Base-by-base conservation (phyloP, 257 asterid genomes). In the Scutellaria minor region DNA sequence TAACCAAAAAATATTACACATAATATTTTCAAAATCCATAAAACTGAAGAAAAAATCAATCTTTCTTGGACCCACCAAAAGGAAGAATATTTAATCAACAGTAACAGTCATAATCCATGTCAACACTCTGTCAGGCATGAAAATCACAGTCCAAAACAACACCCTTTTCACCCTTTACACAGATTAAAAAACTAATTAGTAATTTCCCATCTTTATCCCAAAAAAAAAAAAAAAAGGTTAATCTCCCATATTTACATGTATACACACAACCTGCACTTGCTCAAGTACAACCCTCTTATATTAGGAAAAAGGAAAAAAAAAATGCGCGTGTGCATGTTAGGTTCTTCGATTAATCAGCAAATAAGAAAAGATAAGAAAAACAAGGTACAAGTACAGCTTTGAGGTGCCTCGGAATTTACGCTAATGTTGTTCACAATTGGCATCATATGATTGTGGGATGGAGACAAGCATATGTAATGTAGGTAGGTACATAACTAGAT, bases 361-460 rank as follows among this genome's bases (percentile, higher is more conserved):
- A 15, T 46, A 7, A 56, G 62, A 77, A 45, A 62, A 48, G 39
- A 53, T 45, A 64, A 63, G 9, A 5, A 60, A 13, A 22, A 54
- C 58, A 6, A 77, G 42, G 70, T 61, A 7, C 76, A 72, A 14
- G 82, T 71, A 73, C 81, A 64, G 72, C 73, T 68, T 50, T 18
- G 58, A 71, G 70, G 77, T 60, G 76, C 66, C 79, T 83, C 70
- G 83, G 61, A 58, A 62, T 78, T 77, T 69, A 76, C 85, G 80
- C 82, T 31, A 6, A 56, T 62, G 74, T 68, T 78, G 81, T 74
- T 64, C 42, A 74, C 90, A 79, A 55, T 59, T 83, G 87, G 84
- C 88, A 77, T 78, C 52, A 7, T 35, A 46, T 72, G 80, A 67
- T 76, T 63, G 71, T 72, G 55, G 60, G 74, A 75, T 40, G 79